Percentiles rank a stretch among this genome's conserved stretches.
Conservation (phyloP, 176 grass and related monocot species). For the Neostapfia colusana region DNA sequence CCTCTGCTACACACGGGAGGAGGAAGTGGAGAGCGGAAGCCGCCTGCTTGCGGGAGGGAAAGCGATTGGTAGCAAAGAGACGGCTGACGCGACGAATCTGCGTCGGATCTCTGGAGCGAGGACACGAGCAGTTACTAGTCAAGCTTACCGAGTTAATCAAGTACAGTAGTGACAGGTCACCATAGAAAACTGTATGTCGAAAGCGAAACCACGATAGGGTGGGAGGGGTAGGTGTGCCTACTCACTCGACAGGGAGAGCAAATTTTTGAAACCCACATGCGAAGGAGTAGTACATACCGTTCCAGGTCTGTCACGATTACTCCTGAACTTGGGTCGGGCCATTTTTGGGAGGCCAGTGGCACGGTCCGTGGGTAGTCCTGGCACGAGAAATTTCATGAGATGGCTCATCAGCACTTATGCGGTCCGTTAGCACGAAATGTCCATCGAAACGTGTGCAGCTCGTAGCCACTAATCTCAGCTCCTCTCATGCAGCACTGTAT, state of each 20-base stretch:
- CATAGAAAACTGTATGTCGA: background rate
- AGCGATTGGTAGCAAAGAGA: background rate
- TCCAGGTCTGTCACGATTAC: background rate
- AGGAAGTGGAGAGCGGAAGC: background rate
- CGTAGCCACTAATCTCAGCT: too few species aligned
- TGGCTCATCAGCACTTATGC: too few species aligned
- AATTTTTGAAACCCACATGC: background rate
- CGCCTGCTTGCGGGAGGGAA: constrained; percentile 1
- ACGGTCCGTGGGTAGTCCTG: too few species aligned
- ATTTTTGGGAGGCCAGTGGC: too few species aligned
- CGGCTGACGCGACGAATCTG: background rate
- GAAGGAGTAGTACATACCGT: background rate
- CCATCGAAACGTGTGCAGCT: too few species aligned
- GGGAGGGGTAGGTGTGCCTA: background rate
- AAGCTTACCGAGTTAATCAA: background rate
- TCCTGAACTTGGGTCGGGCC: too few species aligned
- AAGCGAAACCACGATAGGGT: background rate
- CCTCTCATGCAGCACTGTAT: too few species aligned
- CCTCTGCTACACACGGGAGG: too few species aligned
- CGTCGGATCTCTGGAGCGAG: background rate
- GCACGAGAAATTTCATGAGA: too few species aligned
- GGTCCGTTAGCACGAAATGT: too few species aligned
- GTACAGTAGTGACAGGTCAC: background rate
- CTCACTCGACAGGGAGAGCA: background rate
- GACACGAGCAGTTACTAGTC: background rate